Base-by-base conservation (phyloP, 352 stramenopile genomes). In the Globisporangium emineosum region DNA sequence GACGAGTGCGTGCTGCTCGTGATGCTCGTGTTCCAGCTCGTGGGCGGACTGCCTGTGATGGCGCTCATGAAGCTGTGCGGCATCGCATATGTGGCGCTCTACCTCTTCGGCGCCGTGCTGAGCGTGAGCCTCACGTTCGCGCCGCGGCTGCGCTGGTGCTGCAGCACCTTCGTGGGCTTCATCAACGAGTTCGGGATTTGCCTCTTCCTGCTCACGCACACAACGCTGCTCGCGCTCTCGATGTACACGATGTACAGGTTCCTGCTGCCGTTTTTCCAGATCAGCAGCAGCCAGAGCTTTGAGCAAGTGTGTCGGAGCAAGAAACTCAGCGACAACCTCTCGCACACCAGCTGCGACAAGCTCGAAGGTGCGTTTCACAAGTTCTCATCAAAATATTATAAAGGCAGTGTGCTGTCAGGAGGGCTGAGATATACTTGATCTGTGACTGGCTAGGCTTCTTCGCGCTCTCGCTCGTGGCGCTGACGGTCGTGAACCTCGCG, bases 61-160 rank as follows among this genome's bases (percentile, higher is more conserved):
- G 75, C 75, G 64, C 66, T 83, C 33, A 83, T 79, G 75, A 73
- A 76, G 66, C 51, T 81, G 15, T 80, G 72, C 32, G 73, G 75
- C 33, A 64, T 75, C n/a, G 42, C 66, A 0, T 83, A 71, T 47
- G 68, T 66, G 23, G 54, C 76, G 54, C 35, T 83, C 15, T 81
- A 70, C 57, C 42, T 54, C 29, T 73, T 81, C 33, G 75, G 72
- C 51, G 64, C 74, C 5, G 32, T 78, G n/a, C 57, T 81, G 43
- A 80, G 75, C 49, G 53, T 83, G 40, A 69, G 70, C 60, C 57
- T 83, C 37, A 76, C 75, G 35, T 80, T 83, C 37, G 75, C 68
- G 12, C 72, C 75, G 15, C 64, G 66, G 2, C 43, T 80, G 43
- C 75, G 70, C 51, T 73, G 70, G 60, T 83, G 70, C 55, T 83